Percentiles rank a stretch among this genome's conserved stretches.
These are phyloP conservation scores for Emergomyces orientalis DNA, from an alignment of 2,329 filamentous ascomycete species.

Conservation along the genomic window DNA sequence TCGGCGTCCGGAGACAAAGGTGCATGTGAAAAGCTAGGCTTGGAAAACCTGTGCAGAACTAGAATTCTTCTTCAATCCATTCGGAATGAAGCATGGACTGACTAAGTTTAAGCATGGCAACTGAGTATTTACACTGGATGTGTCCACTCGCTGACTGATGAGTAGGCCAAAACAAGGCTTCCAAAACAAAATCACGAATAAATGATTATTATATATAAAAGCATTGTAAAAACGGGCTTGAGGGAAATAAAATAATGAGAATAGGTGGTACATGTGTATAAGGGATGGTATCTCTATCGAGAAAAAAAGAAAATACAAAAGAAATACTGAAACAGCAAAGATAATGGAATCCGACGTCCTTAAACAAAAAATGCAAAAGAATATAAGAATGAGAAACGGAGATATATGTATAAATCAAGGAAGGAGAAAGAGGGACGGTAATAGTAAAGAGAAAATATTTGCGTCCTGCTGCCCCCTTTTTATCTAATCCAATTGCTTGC, in stretches of 20 bases:
- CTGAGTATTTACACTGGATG: too few species aligned
- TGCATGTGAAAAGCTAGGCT: too few species aligned
- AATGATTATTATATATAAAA: not conserved
- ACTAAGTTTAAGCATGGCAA: too few species aligned
- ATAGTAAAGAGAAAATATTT: not conserved
- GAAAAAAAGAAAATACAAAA: not conserved
- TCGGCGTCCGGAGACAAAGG: too few species aligned
- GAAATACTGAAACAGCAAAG: too few species aligned
- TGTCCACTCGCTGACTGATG: too few species aligned
- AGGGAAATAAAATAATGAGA: too few species aligned
- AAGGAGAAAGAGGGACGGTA: not conserved
- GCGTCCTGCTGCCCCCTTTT: not conserved
- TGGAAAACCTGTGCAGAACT: too few species aligned
- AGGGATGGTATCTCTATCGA: not conserved
- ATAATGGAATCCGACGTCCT: too few species aligned
- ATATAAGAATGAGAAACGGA: not conserved
- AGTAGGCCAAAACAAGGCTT: too few species aligned
- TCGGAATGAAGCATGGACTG: too few species aligned
- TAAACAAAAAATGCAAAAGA: not conserved
- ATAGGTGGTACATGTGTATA: not conserved
- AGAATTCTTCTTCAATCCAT: too few species aligned
- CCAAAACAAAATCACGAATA: not conserved
- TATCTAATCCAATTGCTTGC: not conserved
- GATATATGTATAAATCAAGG: not conserved
- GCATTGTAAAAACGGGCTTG: not conserved